A percentile compares a stretch with the other conserved stretches of the same genome.
Conservation (phyloP, 208 protist genomes). For the Leishmania braziliensis region DNA sequence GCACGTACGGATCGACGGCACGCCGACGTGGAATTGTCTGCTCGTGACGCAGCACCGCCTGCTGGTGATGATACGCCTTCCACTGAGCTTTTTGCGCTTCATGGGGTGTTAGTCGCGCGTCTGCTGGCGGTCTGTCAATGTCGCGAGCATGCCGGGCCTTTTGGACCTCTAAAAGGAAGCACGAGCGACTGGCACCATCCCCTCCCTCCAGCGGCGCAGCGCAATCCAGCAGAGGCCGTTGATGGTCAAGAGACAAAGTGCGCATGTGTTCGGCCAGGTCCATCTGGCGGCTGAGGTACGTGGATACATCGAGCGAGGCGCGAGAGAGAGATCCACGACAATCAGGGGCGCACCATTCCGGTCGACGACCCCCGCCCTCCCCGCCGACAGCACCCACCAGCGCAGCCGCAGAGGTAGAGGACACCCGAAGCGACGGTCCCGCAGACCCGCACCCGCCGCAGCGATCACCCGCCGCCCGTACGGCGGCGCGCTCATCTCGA, state of each 20-base stretch:
- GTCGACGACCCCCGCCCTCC: conserved; percentile 4
- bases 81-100: conserved; percentile 19
- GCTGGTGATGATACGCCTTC: conserved; percentile 39
- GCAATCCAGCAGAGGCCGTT: conserved; percentile 4
- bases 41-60: conserved; percentile 75
- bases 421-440: conserved; percentile 11
- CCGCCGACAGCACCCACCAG: conserved; percentile 17
- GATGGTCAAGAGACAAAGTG: conserved; percentile 12
- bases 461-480: background rate
- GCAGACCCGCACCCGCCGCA: conserved; percentile 5
- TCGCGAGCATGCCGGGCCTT: conserved; percentile 42
- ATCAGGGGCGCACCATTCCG: conserved; percentile 24
- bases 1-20: conserved; percentile 53
- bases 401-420: conserved; percentile 22
- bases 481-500: background rate
- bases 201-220: conserved; percentile 11
- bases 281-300: conserved; percentile 49
- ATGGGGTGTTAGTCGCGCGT: conserved; percentile 16
- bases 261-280: conserved; percentile 46
- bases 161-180: conserved; percentile 45
- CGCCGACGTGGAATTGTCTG: conserved; percentile 63
- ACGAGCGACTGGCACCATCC: conserved; percentile 31
- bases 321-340: conserved; percentile 30
- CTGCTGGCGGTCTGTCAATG: conserved; percentile 5
- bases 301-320: conserved; percentile 26